Conservation (phyloP, 768 basidiomycete species). For the Mycena filopes region DNA sequence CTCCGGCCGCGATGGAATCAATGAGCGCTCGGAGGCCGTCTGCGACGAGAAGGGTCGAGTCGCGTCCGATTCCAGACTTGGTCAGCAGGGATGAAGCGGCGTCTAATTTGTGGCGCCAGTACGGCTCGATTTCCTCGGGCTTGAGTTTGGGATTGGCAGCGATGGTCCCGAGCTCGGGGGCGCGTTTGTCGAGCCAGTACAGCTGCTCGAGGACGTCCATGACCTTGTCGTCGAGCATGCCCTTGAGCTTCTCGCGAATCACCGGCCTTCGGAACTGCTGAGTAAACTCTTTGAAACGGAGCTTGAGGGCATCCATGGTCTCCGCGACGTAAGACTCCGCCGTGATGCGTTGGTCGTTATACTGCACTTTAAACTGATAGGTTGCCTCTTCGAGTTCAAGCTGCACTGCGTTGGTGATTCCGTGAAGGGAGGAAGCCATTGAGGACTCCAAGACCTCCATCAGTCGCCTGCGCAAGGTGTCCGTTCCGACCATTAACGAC, state of each 20-base stretch:
- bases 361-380: conserved; percentile 99
- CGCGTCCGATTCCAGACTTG: conserved; percentile 95
- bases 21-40: conserved; percentile 92
- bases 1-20: conserved; percentile 86
- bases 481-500: conserved; percentile 89
- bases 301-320: conserved; percentile 93
- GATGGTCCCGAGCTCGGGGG: conserved; percentile 76
- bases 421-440: conserved; percentile 95
- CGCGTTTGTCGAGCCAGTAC: conserved; percentile 95
- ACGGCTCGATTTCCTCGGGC: conserved; percentile 83
- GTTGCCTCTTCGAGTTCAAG: conserved; percentile 96
- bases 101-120: conserved; percentile 97
- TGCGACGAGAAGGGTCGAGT: conserved; percentile 93
- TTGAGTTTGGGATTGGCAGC: conserved; percentile 76
- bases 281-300: conserved; percentile 87
- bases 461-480: conserved; percentile 86
- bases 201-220: conserved; percentile 98
- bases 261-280: conserved; percentile 88
- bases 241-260: conserved; percentile 88
- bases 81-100: conserved; percentile 93
- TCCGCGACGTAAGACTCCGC: conserved; percentile 98
- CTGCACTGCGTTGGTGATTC: conserved; percentile 97
- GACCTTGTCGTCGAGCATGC: conserved; percentile 94
- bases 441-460: conserved; percentile 99
- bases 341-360: conserved; percentile 94